A percentile compares a stretch with the other conserved stretches of the same genome.
phyloP scores from a whole-genome alignment of 108 stramenopile genomes.

The Parietichytrium sp. region DNA sequence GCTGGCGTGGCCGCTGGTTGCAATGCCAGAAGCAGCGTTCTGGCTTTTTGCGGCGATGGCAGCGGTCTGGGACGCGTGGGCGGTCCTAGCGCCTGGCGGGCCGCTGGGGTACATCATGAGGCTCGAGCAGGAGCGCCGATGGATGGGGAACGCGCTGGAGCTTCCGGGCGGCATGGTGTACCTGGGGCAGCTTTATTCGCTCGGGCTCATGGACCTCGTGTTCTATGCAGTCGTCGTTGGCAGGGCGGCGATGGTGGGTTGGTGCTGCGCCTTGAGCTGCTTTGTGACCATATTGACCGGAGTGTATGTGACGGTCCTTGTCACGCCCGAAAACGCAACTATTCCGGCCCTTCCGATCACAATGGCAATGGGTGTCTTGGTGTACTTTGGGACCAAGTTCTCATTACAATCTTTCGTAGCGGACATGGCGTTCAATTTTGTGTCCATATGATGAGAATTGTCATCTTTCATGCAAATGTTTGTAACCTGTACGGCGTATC shows the following conservation, averaged over 20 bases:
- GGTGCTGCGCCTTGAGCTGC: background rate
- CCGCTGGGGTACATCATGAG: background rate
- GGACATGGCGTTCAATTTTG: background rate
- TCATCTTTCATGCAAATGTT: no score
- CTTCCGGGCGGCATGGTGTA: background rate
- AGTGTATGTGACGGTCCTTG: background rate
- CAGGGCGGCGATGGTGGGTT: background rate
- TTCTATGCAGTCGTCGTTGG: conserved; percentile 31
- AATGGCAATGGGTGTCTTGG: background rate
- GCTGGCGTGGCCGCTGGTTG: background rate
- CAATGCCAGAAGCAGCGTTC: background rate
- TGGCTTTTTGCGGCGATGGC: background rate
- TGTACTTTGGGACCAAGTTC: conserved; percentile 19
- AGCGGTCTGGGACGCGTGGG: background rate
- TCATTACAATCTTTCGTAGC: background rate
- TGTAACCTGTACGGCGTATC: no score
- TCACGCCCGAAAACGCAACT: conserved; percentile 4
- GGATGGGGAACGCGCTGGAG: background rate
- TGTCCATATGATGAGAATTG: background rate
- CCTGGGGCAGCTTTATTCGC: background rate
- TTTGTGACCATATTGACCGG: background rate
- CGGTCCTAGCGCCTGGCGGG: background rate
- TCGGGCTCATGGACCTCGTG: conserved; percentile 23
- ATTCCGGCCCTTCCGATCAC: conserved; percentile 32
- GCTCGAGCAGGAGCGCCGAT: conserved; percentile 7